Conservation (phyloP, 129 eudicot species). For the Flaveria trinervia region DNA sequence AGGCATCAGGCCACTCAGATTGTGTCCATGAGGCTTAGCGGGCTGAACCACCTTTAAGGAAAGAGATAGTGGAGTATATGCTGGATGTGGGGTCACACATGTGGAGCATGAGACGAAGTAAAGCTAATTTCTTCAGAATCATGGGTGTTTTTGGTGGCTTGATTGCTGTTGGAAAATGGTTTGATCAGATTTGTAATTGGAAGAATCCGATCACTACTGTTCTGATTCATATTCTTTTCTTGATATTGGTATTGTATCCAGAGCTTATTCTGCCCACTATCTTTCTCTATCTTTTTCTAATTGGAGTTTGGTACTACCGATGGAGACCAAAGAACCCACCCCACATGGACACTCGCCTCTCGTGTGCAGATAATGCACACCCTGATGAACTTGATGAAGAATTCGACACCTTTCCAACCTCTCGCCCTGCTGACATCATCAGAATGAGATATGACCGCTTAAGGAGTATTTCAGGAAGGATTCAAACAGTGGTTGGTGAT, state of each 20-base stretch:
- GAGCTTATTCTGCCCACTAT: conserved; percentile 62
- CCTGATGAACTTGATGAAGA: conserved; percentile 70
- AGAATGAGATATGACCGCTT: conserved; percentile 64
- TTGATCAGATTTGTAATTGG: conserved; percentile 58
- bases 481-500: conserved; percentile 72
- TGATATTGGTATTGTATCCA: conserved; percentile 55
- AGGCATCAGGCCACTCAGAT: conserved; percentile 62
- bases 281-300: conserved; percentile 55
- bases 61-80: conserved; percentile 68
- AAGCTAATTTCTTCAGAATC: conserved; percentile 63
- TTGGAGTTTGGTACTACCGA: conserved; percentile 60
- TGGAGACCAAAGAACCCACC: conserved; percentile 61
- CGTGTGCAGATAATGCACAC: conserved; percentile 59
- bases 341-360: conserved; percentile 65
- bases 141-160: conserved; percentile 51
- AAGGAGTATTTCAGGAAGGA: conserved; percentile 63
- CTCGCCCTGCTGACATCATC: conserved; percentile 48
- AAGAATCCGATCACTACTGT: conserved; percentile 64
- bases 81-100: conserved; percentile 66
- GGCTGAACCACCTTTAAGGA: conserved; percentile 63
- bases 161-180: conserved; percentile 56
- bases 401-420: conserved; percentile 64
- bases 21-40: conserved; percentile 56
- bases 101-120: conserved; percentile 84
- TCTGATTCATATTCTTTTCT: conserved; percentile 52